Percentiles rank a stretch among this genome's conserved stretches.
phyloP scores from a whole-genome alignment of 805 yeast species.

The Kluyveromyces aestuarii region DNA sequence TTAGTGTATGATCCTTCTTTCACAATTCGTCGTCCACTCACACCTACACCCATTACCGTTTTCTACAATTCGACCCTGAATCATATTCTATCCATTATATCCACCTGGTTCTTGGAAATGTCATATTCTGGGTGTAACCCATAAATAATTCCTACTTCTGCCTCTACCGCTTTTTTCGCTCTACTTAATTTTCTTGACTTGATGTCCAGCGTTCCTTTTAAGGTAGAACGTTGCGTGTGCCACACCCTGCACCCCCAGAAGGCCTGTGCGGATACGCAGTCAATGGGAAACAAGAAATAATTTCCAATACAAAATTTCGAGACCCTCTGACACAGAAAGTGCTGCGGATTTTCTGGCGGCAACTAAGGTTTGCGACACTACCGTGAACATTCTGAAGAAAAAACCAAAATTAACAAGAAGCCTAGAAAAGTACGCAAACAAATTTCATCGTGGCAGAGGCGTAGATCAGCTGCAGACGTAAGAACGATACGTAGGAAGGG shows the following conservation, averaged over 20 bases:
- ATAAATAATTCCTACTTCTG: neutral
- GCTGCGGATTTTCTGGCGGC: neutral
- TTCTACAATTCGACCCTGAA: neutral
- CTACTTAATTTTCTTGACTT: neutral
- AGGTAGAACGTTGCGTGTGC: neutral
- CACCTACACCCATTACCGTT: neutral
- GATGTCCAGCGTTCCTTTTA: neutral
- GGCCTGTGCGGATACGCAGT: neutral
- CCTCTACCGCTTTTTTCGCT: neutral
- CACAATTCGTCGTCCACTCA: neutral
- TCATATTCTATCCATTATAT: neutral
- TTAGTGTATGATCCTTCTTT: neutral
- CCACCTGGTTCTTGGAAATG: neutral
- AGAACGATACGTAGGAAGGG: too few species aligned
- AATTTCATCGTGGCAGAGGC: neutral
- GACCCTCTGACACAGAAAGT: neutral
- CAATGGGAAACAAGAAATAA: neutral
- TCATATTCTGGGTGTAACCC: neutral
- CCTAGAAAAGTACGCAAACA: neutral
- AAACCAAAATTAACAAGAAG: too few species aligned
- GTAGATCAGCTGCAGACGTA: neutral
- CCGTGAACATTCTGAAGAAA: too few species aligned
- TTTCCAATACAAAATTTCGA: neutral
- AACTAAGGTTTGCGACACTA: neutral
- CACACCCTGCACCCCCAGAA: neutral